Evolutionary conservation across 352 stramenopile species (phyloP).

Genomic region (Phytophthora pseudosyringae): DNA sequence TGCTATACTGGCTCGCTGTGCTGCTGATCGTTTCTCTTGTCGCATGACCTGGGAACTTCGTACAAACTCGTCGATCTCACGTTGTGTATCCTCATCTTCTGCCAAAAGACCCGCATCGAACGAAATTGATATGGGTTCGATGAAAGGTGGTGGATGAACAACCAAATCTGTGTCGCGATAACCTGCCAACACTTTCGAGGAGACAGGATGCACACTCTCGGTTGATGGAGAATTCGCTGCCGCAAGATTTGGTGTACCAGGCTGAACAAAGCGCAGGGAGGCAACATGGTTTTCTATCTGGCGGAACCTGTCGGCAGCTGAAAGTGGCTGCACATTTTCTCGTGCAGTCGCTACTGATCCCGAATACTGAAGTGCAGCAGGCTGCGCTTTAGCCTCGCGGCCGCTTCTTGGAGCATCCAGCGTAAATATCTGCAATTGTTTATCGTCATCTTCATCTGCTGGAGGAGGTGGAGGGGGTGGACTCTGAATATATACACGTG

Average conservation of each 20-base stretch:
- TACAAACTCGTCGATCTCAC: conserved; percentile 62
- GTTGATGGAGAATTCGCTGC: conserved; percentile 13
- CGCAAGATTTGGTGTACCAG: conserved; percentile 8
- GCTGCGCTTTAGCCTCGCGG: not conserved
- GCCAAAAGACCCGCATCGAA: conserved; percentile 32
- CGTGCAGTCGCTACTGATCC: not conserved
- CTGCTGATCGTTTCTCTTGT: conserved; percentile 32
- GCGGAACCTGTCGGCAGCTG: conserved; percentile 39
- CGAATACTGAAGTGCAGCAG: not conserved
- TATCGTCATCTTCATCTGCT: conserved; percentile 51
- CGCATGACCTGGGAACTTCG: conserved; percentile 48
- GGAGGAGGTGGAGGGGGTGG: conserved; percentile 58
- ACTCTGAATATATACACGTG: conserved; percentile 32
- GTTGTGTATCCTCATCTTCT: conserved; percentile 50
- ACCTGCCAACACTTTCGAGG: conserved; percentile 2
- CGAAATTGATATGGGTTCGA: conserved; percentile 31
- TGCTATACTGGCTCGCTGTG: conserved; percentile 38
- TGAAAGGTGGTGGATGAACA: conserved; percentile 3
- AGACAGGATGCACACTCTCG: conserved; percentile 26
- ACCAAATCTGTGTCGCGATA: not conserved
- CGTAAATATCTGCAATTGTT: conserved; percentile 37
- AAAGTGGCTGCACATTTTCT: not conserved
- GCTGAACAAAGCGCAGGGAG: conserved; percentile 37
- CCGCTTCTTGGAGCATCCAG: conserved; percentile 17
- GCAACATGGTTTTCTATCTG: conserved; percentile 48